phyloP scores from a whole-genome alignment of 2,329 filamentous ascomycete species.

The Lecanosticta acicola region DNA sequence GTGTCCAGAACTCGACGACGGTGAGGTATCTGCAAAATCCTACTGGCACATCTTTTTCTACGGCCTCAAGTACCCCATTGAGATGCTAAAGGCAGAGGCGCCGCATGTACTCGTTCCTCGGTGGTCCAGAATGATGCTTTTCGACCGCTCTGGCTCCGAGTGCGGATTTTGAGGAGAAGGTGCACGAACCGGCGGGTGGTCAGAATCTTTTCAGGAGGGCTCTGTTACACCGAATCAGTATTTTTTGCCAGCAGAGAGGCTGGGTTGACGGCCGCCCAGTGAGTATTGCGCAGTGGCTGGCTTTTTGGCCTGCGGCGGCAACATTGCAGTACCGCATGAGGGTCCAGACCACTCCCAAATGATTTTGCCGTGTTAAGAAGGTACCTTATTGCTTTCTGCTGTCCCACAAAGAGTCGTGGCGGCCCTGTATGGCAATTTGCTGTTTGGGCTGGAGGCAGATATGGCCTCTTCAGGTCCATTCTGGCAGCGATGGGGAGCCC shows the following conservation, averaged over 20 bases:
- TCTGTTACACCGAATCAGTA: not conserved
- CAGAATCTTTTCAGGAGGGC: not conserved
- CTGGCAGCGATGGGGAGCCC: no score
- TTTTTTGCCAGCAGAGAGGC: not conserved
- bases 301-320: not conserved
- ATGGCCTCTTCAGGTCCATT: no score
- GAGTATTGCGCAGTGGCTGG: not conserved
- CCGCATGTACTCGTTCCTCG: not conserved
- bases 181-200: not conserved
- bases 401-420: not conserved
- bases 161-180: not conserved
- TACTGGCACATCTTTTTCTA: not conserved
- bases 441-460: no score
- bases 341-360: not conserved
- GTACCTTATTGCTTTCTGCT: not conserved
- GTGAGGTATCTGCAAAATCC: not conserved
- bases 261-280: not conserved
- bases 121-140: not conserved
- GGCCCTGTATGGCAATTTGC: not conserved
- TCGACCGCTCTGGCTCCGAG: not conserved
- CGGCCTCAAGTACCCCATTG: not conserved
- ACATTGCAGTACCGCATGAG: not conserved
- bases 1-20: not conserved
- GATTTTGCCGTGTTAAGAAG: not conserved
- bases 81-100: not conserved